Evolutionary conservation across 2,329 filamentous ascomycete genomes (phyloP).

Genomic region (Apiospora sp.): DNA sequence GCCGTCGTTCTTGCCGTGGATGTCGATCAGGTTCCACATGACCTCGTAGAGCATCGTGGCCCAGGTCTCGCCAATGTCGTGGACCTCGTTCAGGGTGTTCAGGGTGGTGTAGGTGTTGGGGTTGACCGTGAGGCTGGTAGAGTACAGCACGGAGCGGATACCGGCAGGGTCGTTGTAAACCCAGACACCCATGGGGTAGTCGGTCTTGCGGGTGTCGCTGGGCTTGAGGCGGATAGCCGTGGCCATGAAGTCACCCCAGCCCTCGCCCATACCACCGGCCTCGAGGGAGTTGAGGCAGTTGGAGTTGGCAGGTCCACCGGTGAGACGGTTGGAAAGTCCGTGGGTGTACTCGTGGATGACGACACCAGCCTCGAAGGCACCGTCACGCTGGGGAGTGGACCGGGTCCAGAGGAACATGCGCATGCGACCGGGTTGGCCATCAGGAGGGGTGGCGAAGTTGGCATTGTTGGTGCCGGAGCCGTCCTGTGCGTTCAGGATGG

Average conservation of each 20-base stretch:
- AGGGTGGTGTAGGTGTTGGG: constrained; percentile 54
- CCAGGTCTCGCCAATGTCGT: constrained; percentile 58
- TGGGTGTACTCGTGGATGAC: constrained; percentile 68
- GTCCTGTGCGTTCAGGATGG: constrained; percentile 66
- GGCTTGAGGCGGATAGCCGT: constrained; percentile 55
- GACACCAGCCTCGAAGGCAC: constrained; percentile 65
- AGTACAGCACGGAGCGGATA: constrained; percentile 56
- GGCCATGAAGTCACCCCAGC: constrained; percentile 59
- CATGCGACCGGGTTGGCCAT: constrained; percentile 62
- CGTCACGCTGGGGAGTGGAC: constrained; percentile 58
- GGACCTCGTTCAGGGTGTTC: constrained; percentile 47
- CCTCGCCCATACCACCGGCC: constrained; percentile 58
- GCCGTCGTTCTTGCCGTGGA: constrained; percentile 55
- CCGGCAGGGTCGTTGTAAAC: constrained; percentile 48
- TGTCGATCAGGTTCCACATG: constrained; percentile 61
- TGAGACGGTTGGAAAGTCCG: constrained; percentile 64
- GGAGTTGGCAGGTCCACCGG: constrained; percentile 63
- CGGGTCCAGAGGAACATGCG: constrained; percentile 65
- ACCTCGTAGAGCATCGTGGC: constrained; percentile 60
- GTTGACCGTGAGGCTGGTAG: constrained; percentile 52
- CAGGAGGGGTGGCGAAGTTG: constrained; percentile 62
- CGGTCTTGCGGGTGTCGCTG: constrained; percentile 51
- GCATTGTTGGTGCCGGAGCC: constrained; percentile 64
- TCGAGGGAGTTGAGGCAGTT: constrained; percentile 53
- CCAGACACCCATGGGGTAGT: constrained; percentile 57